Evolutionary conservation across 2,329 filamentous ascomycete genomes (phyloP), one percentile per base, ranked within the genome.

Genomic region (Leptosphaerulina australis): DNA sequence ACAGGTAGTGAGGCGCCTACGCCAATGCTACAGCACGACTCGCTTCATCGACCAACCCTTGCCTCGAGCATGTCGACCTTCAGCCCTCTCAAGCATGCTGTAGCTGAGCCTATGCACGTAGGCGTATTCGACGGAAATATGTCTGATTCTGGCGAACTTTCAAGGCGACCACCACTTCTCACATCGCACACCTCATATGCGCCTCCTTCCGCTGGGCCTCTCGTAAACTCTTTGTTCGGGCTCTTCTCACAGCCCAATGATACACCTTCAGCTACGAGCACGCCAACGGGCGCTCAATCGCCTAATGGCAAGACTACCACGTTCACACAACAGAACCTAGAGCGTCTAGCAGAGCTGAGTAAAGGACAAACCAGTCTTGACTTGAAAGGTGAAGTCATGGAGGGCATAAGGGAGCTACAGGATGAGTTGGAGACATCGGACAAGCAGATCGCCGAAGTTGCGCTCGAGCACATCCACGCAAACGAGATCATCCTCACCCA

Each of bases 361-460:
- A 64, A 57, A 50, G 65, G 59, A 38, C 56, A 62, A 70, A 64
- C 72, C 78, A 44, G 58, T 28, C 82, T 88, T 53, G 88, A 95
- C 56, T 79, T 97, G 50, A 88, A 91, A 53, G 90, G 90, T 11
- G 94, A 97, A 73, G 88, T 97, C 20, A 87, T 97, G 59, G 90
- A 94, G 63, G 94, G 92, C 31, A 97, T 99, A 64, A 87, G 91
- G 64, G 94, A 99, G 72, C 91, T 99, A 53, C 89, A 96, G 72
- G 94, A 99, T 68, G 94, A 99, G 75, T 86, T 99, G 48, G 88
- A 88, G 59, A 88, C 93, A 68, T 91, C 91, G 6, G 94, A 97
- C 69, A 91, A 96, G 67, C 91, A 96, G 73, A 95, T 99, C 63
- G 90, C 93, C 2, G 85, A 86, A 17, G 88, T 91, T 58, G 90